phyloP scores from a whole-genome alignment of 1,139 yeast species.

The Yamadazyma triangularis region DNA sequence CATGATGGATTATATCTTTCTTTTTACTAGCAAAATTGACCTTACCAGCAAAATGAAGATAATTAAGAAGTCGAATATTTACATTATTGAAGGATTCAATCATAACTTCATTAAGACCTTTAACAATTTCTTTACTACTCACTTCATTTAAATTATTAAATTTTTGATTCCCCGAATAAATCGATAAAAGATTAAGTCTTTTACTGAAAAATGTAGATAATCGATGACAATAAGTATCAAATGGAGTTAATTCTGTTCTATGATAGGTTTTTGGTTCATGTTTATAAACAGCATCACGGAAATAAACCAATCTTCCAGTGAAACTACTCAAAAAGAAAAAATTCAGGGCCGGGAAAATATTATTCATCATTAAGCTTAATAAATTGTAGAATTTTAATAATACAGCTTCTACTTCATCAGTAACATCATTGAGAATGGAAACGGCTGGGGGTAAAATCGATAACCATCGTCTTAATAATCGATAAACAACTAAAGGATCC shows the following conservation, averaged over 20 bases:
- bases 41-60: constrained; percentile 16
- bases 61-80: constrained; percentile 14
- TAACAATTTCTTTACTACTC: constrained; percentile 3
- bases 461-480: constrained; percentile 22
- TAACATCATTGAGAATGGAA: constrained; percentile 10
- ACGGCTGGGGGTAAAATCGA: constrained; percentile 20
- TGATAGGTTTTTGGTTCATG: constrained; percentile 1
- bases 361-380: constrained; percentile 17
- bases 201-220: constrained; percentile 20
- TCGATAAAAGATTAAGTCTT: constrained; percentile 16
- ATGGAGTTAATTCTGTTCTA: constrained; percentile 2
- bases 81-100: constrained; percentile 15
- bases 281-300: constrained; percentile 9
- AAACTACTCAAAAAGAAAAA: constrained; percentile 22
- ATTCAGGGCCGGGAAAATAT: constrained; percentile 21
- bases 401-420: constrained; percentile 15
- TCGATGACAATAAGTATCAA: constrained; percentile 17
- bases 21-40: constrained; percentile 4
- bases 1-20: constrained; percentile 1
- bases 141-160: constrained; percentile 7
- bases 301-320: constrained; percentile 18
- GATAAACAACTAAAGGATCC: constrained; percentile 14
- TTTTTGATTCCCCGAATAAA: constrained; percentile 17
- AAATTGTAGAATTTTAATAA: constrained; percentile 16
- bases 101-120: constrained; percentile 19